A percentile compares a stretch with the other conserved stretches of the same genome.
Conservation (phyloP, 805 yeast species). For the Pichia gijzeniarum region DNA sequence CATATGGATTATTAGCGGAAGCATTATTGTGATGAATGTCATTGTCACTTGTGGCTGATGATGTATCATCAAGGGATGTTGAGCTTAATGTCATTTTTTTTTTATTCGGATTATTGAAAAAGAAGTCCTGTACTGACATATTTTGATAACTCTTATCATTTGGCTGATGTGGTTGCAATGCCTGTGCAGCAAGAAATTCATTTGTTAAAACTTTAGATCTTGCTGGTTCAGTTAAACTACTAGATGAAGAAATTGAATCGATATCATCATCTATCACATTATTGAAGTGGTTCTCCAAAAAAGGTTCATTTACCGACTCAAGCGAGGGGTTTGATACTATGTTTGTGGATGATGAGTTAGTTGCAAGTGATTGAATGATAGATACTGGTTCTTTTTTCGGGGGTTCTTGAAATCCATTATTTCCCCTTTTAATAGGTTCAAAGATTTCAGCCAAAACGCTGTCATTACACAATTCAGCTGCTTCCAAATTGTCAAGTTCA, state of each 20-base stretch:
- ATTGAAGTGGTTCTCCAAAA: constrained; percentile 11
- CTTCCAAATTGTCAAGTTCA: constrained; percentile 32
- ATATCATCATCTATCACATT: constrained; percentile 1
- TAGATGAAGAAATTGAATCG: constrained; percentile 5
- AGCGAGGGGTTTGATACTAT: constrained; percentile 9
- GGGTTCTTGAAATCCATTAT: too few species aligned
- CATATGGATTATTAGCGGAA: constrained; percentile 4
- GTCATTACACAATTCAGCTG: constrained; percentile 12
- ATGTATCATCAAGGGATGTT: constrained; percentile 11
- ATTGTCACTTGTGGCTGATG: neutral
- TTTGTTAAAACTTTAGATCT: too few species aligned
- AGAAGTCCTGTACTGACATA: constrained; percentile 50
- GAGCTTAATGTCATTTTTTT: constrained; percentile 13
- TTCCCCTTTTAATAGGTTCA: constrained; percentile 18
- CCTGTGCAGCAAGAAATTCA: too few species aligned
- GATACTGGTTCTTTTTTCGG: constrained; percentile 13
- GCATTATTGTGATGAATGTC: neutral
- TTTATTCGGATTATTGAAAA: constrained; percentile 32
- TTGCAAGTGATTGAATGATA: constrained; percentile 21
- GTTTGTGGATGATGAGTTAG: constrained; percentile 11
- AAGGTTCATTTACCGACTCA: constrained; percentile 8
- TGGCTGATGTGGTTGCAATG: too few species aligned
- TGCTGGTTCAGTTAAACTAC: neutral
- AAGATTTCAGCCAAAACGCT: constrained; percentile 22
- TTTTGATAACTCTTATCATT: constrained; percentile 6